Percentiles rank a stretch among this genome's conserved stretches.
These are phyloP conservation scores for Termitomyces sp. DNA, from an alignment of 768 basidiomycete species.

Conservation along the genomic window DNA sequence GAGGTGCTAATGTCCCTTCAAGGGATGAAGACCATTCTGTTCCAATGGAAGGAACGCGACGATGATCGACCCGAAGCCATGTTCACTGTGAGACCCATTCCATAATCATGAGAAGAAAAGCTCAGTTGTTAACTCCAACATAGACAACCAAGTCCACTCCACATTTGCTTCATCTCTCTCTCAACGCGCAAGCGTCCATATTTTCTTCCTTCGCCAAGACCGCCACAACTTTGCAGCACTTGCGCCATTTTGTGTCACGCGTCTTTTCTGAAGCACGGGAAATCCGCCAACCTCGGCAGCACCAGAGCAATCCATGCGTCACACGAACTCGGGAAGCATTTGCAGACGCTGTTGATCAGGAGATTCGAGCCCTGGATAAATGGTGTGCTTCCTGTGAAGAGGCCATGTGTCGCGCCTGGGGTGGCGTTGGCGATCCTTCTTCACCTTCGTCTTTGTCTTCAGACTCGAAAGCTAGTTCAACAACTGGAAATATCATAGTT, in stretches of 20 bases:
- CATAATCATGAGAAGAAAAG: background rate
- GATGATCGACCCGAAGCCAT: slow-evolving; percentile 8
- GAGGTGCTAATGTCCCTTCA: slow-evolving; percentile 75
- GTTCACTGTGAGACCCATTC: slow-evolving; percentile 24
- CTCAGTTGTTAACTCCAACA: background rate
- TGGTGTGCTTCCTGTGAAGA: slow-evolving; percentile 75
- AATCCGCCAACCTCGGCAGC: background rate
- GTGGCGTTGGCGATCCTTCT: slow-evolving; percentile 24
- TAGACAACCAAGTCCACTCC: slow-evolving; percentile 53
- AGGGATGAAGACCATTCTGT: slow-evolving; percentile 59
- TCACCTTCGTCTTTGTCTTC: background rate
- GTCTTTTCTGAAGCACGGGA: slow-evolving; percentile 2
- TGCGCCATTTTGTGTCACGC: slow-evolving; percentile 2
- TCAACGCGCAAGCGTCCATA: slow-evolving; percentile 61
- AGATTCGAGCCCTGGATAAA: slow-evolving; percentile 51
- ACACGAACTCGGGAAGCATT: slow-evolving; percentile 79
- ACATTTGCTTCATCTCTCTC: slow-evolving; percentile 62
- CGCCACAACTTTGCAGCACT: slow-evolving; percentile 41
- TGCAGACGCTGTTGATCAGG: slow-evolving; percentile 63
- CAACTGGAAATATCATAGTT: slow-evolving; percentile 40
- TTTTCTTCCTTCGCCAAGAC: slow-evolving; percentile 50
- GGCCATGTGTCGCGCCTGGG: slow-evolving; percentile 54
- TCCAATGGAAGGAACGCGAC: slow-evolving; percentile 28
- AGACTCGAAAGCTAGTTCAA: slow-evolving; percentile 11
- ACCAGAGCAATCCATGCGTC: slow-evolving; percentile 15